Evolutionary conservation across 768 basidiomycete genomes (phyloP).

Genomic region (Dioszegia hungarica): DNA sequence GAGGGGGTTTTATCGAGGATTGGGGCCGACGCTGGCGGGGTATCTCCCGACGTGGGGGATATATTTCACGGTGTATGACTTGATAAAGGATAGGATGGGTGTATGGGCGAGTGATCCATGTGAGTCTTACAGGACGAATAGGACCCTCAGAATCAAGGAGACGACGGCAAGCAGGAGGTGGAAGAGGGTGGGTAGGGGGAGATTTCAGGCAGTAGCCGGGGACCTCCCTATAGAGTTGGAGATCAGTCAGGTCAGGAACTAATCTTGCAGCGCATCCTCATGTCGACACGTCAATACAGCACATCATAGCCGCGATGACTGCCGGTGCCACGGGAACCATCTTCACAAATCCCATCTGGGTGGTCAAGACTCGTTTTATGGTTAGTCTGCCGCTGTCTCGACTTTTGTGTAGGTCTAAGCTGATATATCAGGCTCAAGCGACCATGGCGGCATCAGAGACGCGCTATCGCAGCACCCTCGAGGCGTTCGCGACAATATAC

Average conservation of each 20-base stretch:
- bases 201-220: too few relatives aligned
- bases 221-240: too few relatives aligned
- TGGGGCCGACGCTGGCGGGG: conserved; percentile 91
- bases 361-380: conserved; percentile 99
- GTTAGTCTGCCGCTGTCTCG: conserved; percentile 53
- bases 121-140: neutral
- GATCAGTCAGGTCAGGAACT: too few relatives aligned
- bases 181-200: too few relatives aligned
- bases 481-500: conserved; percentile 86
- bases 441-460: conserved; percentile 57
- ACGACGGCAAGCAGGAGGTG: too few relatives aligned
- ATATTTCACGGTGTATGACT: conserved; percentile 96
- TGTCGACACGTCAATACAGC: conserved; percentile 47
- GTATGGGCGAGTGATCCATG: conserved; percentile 55
- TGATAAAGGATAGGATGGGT: conserved; percentile 79
- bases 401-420: conserved; percentile 6
- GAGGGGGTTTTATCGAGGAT: conserved; percentile 89
- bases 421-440: conserved; percentile 67
- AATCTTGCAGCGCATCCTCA: neutral
- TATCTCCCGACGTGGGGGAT: conserved; percentile 99
- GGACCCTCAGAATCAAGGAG: neutral
- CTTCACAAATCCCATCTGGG: conserved; percentile 94
- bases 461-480: conserved; percentile 80
- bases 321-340: conserved; percentile 91
- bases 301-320: conserved; percentile 91